phyloP scores from a whole-genome alignment of 495 filamentous ascomycete species.

The Penicillium samsonianum region DNA sequence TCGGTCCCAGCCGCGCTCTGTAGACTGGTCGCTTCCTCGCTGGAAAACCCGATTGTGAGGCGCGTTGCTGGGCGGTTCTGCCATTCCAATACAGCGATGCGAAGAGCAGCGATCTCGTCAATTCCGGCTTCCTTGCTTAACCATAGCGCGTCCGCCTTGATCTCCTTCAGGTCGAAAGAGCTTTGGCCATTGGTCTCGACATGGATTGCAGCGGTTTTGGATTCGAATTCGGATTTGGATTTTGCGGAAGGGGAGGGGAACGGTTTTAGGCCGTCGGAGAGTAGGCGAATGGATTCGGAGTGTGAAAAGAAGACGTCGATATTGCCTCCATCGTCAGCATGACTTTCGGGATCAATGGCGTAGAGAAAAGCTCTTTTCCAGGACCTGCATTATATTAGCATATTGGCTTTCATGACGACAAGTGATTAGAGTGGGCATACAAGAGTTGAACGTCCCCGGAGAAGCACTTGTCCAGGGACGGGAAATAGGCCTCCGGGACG shows the following conservation, averaged over 20 bases:
- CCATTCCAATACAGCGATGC: constrained; percentile 80
- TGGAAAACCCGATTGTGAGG: constrained; percentile 64
- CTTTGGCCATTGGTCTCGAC: constrained; percentile 68
- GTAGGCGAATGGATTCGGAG: constrained; percentile 61
- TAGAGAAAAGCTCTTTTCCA: constrained; percentile 74
- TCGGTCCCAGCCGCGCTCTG: constrained; percentile 64
- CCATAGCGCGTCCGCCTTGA: constrained; percentile 86
- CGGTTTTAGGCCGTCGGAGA: constrained; percentile 63
- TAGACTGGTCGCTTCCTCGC: constrained; percentile 66
- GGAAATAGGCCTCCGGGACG: constrained; percentile 59
- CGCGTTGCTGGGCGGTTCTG: constrained; percentile 68
- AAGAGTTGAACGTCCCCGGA: constrained; percentile 59
- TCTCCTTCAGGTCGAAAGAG: constrained; percentile 71
- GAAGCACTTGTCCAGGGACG: constrained; percentile 64
- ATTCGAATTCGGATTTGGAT: constrained; percentile 74
- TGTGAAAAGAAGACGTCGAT: constrained; percentile 68
- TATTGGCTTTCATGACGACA: not conserved
- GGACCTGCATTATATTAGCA: constrained; percentile 53
- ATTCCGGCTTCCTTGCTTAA: constrained; percentile 73
- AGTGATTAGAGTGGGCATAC: constrained; percentile 39
- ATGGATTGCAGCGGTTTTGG: constrained; percentile 88
- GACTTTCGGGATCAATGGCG: constrained; percentile 54
- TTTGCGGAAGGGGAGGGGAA: constrained; percentile 60
- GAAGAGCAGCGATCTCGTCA: constrained; percentile 79
- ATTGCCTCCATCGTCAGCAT: constrained; percentile 48